Evolutionary conservation across 345 rosid species (phyloP), one percentile per base, ranked within the genome.

Genomic region (Salix viminalis): DNA sequence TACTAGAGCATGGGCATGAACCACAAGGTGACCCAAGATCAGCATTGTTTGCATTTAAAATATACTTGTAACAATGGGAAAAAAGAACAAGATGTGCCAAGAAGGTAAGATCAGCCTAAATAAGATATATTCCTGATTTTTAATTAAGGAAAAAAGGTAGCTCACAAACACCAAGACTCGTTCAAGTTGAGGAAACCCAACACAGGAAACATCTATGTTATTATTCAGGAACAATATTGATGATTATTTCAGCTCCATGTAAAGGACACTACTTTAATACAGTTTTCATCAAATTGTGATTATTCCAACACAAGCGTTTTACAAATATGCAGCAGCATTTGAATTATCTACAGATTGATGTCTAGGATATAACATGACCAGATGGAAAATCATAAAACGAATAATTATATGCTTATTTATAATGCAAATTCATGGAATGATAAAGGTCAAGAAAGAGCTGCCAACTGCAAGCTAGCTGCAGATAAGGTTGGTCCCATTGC

Each of bases 381-480:
- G 11, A 58, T 58, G 62, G 28, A n/a, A n/a, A n/a, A 58, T 58
- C 62, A n/a, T n/a, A n/a, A 56, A 56, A 56, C 2, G 24, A 21
- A 58, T 58, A 58, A 52, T 30, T 50, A 18, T 26, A 46, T 46
- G 37, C 73, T 24, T 21, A 30, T 48, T 30, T 71, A 54, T 21
- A 32, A 10, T 44, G 56, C 9, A 54, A 71, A 71, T 54, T 41
- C 41, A 30, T 3, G 44, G 44, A 34, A 34, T 32, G 42, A 13
- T 71, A 44, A 6, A 32, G 60, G 26, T 58, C 62, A 58, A 58
- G 28, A 58, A 58, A 58, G 14, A 58, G 28, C 26, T n/a, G 24
- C 62, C 62, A 58, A 58, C 62, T 58, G 37, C 69, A 68, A 68
- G 34, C 26, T 70, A 70, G 54, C 54, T 70, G 52, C 71, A 70